Evolutionary conservation across 2,329 filamentous ascomycete genomes (phyloP).

Genomic region (Penicillium griseofulvum): DNA sequence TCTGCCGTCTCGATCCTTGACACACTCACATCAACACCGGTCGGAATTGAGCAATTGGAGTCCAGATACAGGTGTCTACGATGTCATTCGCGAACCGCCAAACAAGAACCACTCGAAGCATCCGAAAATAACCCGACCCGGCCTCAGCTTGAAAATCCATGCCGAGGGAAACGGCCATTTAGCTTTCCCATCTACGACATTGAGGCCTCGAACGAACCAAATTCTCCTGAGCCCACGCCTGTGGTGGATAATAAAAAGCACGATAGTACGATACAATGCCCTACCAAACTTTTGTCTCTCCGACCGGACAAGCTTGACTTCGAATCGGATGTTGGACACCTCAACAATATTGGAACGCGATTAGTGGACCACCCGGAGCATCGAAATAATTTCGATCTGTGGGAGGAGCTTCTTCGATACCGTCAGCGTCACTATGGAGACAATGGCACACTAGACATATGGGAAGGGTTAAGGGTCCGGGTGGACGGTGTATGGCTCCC

Average conservation of each 20-base stretch:
- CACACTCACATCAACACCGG: slow-evolving; percentile 29
- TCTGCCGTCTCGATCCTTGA: slow-evolving; percentile 41
- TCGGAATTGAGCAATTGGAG: slow-evolving; percentile 36
- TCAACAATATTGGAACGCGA: slow-evolving; percentile 34
- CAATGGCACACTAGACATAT: slow-evolving; percentile 43
- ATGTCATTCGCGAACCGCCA: slow-evolving; percentile 25
- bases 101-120: slow-evolving; percentile 9
- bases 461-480: slow-evolving; percentile 37
- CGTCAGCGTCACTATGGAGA: slow-evolving; percentile 45
- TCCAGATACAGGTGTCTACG: slow-evolving; percentile 27
- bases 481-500: slow-evolving; percentile 35
- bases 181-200: slow-evolving; percentile 32
- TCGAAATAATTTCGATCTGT: slow-evolving; percentile 41
- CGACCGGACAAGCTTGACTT: slow-evolving; percentile 38
- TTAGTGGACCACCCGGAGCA: slow-evolving; percentile 37
- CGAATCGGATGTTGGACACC: slow-evolving; percentile 44
- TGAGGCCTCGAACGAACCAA: slow-evolving; percentile 13
- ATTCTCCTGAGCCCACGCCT: not conserved
- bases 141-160: not conserved
- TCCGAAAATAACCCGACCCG: not conserved
- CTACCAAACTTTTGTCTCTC: slow-evolving; percentile 22
- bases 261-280: slow-evolving; percentile 1
- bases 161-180: slow-evolving; percentile 11
- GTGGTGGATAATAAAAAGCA: not conserved
- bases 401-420: slow-evolving; percentile 46